Base-by-base conservation (phyloP, 2,329 filamentous ascomycete genomes). In the Aschersonia sp. region DNA sequence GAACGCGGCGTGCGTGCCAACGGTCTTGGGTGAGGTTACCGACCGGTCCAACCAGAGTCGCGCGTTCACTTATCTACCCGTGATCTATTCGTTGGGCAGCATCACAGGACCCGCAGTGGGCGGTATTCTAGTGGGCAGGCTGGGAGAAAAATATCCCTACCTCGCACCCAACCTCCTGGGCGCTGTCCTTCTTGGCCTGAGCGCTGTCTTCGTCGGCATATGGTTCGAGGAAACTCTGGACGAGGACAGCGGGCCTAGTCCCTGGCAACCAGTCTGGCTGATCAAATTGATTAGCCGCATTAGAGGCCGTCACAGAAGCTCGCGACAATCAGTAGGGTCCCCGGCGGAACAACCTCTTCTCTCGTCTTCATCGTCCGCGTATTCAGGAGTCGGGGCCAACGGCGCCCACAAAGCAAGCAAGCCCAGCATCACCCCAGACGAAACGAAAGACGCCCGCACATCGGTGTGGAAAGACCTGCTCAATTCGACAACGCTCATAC, bases 81-180 rank as follows among this genome's bases (percentile, higher is more conserved):
- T 97, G 40, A 83, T 97, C n/a, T 98, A 98, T 64, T 91, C 91
- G 4, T 72, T 98, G 35, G 92, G 92, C 20, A 87, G 86, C 43
- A 95, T 98, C 51, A 92, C 89, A 0, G 92, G 92, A 0, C 92
- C 92, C 0, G 80, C 94, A 1, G 67, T 97, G n/a, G 92, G 92
- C 10, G 92, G 92, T 0, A 62, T 96, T 41, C 66, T 97, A 48
- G 85, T 94, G 0, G 77, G 82, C 43, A 73, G 72, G 44, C 60
- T 78, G 31, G 61, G 64, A 2, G 76, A 77, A 45, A 70, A 72
- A 1, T 91, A 87, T 61, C 92, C 92, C 0, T 98, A 94, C 57
- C 71, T 96, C 4, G 74, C 78, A 1, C 91, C 92, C 0, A 98
- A 97, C 55, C 60, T 97, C 0, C 70, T 92, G 29, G 82, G 84